Conservation (phyloP, 441 rosid species). For the Gossypium schwendimanii region DNA sequence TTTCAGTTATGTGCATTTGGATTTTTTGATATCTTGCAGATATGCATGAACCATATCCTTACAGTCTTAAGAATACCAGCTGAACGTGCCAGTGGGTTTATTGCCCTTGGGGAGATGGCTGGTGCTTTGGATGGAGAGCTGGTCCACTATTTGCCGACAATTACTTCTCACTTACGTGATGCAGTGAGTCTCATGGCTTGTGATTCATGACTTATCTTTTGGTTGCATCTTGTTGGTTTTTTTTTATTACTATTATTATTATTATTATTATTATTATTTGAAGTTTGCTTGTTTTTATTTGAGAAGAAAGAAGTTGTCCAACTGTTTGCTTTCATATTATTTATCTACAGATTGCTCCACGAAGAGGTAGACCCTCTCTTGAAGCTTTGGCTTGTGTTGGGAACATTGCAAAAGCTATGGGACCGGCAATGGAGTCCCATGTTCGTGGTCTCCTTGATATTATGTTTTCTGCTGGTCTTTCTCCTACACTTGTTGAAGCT, state of each 20-base stretch:
- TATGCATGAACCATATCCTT: constrained; percentile 95
- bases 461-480: constrained; percentile 86
- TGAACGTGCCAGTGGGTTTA: constrained; percentile 96
- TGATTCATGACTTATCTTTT: constrained; percentile 15
- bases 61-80: constrained; percentile 78
- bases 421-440: constrained; percentile 73
- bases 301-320: constrained; percentile 12
- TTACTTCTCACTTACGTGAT: constrained; percentile 84
- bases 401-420: constrained; percentile 97
- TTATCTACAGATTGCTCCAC: constrained; percentile 88
- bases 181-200: constrained; percentile 53
- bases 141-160: constrained; percentile 89
- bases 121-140: constrained; percentile 99
- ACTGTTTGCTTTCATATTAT: neutral
- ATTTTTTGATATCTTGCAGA: constrained; percentile 40
- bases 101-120: constrained; percentile 99
- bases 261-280: neutral
- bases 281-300: constrained; percentile 14
- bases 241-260: neutral
- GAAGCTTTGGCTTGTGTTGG: constrained; percentile 99
- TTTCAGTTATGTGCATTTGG: constrained; percentile 6
- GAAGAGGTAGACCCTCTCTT: constrained; percentile 87
- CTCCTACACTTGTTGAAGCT: constrained; percentile 74
- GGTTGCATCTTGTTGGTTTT: constrained; percentile 6
- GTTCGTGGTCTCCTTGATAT: constrained; percentile 77